Conservation (phyloP, 441 rosid species). For the Geranium incanum region DNA sequence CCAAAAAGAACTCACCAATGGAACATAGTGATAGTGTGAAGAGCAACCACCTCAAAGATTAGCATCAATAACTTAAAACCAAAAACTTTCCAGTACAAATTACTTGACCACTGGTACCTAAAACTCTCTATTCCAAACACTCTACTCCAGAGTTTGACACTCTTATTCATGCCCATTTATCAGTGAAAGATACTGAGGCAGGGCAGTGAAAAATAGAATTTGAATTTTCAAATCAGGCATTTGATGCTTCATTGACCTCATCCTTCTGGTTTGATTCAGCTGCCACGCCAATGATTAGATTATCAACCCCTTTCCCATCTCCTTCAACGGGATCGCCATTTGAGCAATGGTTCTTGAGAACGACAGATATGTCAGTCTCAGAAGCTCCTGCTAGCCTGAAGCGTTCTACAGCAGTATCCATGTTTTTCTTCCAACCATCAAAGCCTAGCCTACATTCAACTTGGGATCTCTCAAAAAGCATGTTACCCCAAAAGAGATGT, state of each 20-base stretch:
- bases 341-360: constrained; percentile 70
- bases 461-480: constrained; percentile 92
- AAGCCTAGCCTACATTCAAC: constrained; percentile 75
- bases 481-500: constrained; percentile 95
- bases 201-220: background rate
- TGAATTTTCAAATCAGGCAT: constrained; percentile 17
- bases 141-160: constrained; percentile 10
- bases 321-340: constrained; percentile 42
- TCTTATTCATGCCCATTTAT: background rate
- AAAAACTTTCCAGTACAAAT: constrained; percentile 22
- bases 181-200: background rate
- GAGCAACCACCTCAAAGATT: constrained; percentile 20
- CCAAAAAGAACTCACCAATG: constrained; percentile 15
- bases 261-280: constrained; percentile 9
- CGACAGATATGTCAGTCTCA: constrained; percentile 62
- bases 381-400: constrained; percentile 93
- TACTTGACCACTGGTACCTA: constrained; percentile 13
- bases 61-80: constrained; percentile 17
- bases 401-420: constrained; percentile 73
- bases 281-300: background rate
- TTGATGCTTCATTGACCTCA: constrained; percentile 21
- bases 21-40: constrained; percentile 10
- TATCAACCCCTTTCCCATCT: constrained; percentile 36
- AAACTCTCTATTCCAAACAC: too few species aligned
- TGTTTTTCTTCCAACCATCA: constrained; percentile 66